Percentiles rank a stretch among this genome's conserved stretches.
Evolutionary conservation across 1,284 basidiomycete species (phyloP).

Genomic region (Microbotryomycetes sp.): DNA sequence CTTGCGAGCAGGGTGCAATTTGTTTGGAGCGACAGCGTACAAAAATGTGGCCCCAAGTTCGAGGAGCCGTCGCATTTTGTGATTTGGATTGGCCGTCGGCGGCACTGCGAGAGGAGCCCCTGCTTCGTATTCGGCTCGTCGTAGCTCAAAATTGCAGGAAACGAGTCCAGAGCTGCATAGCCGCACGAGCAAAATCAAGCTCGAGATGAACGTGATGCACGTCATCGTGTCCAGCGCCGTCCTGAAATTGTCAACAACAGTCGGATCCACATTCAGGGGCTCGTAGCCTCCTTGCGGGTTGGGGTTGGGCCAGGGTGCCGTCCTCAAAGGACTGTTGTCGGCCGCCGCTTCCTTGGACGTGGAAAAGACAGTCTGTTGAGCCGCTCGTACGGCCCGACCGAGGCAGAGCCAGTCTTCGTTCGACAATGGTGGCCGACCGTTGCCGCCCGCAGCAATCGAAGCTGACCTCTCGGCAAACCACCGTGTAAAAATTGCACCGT

Average conservation of each 20-base stretch:
- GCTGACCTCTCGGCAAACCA: slow-evolving; percentile 21
- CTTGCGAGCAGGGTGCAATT: slow-evolving; percentile 13
- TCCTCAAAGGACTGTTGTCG: not conserved
- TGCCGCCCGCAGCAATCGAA: slow-evolving; percentile 18
- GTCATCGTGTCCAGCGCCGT: slow-evolving; percentile 28
- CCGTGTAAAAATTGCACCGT: slow-evolving; percentile 17
- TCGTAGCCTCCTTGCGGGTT: slow-evolving; percentile 3
- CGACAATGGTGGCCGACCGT: slow-evolving; percentile 16
- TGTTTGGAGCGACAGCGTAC: slow-evolving; percentile 19
- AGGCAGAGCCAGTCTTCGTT: slow-evolving; percentile 21
- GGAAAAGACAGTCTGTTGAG: slow-evolving; percentile 16
- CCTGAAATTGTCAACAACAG: slow-evolving; percentile 25
- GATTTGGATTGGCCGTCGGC: slow-evolving; percentile 9
- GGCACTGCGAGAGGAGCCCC: slow-evolving; percentile 13
- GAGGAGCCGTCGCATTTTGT: slow-evolving; percentile 22
- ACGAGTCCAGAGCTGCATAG: slow-evolving; percentile 17
- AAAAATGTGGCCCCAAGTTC: slow-evolving; percentile 23
- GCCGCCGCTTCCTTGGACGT: slow-evolving; percentile 11
- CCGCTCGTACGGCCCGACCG: slow-evolving; percentile 14
- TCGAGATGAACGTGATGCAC: slow-evolving; percentile 10
- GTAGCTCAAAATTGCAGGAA: slow-evolving; percentile 15
- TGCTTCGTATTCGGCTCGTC: slow-evolving; percentile 16
- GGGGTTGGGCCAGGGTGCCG: slow-evolving; percentile 5
- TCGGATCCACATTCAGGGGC: slow-evolving; percentile 12
- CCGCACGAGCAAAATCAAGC: slow-evolving; percentile 20